These are phyloP conservation scores for Tolypocladium amazonense DNA, from an alignment of 2,329 filamentous ascomycete species.

Conservation along the genomic window DNA sequence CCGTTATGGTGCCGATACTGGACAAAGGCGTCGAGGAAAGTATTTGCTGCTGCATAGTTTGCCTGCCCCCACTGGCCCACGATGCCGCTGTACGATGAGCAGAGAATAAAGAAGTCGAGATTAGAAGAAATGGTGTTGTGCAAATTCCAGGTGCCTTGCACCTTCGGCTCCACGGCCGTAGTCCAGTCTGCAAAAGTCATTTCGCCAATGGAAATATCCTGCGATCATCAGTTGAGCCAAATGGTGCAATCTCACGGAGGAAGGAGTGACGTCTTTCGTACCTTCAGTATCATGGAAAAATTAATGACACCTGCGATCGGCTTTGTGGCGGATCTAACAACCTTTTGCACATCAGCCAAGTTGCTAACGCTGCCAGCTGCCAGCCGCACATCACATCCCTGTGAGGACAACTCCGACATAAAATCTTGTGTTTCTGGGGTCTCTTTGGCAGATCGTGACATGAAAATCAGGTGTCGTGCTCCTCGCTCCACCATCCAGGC, in stretches of 20 bases:
- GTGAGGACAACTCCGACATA: slow-evolving; percentile 11
- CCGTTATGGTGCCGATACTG: slow-evolving; percentile 22
- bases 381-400: slow-evolving; percentile 14
- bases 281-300: slow-evolving; percentile 24
- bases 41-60: slow-evolving; percentile 28
- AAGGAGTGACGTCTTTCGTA: neutral
- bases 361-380: slow-evolving; percentile 22
- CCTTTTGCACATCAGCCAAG: slow-evolving; percentile 14
- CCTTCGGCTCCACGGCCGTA: slow-evolving; percentile 16
- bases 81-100: slow-evolving; percentile 15
- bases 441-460: slow-evolving; percentile 14
- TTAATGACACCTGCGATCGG: slow-evolving; percentile 30
- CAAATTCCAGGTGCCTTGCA: slow-evolving; percentile 23
- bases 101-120: slow-evolving; percentile 24
- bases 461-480: slow-evolving; percentile 15
- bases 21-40: slow-evolving; percentile 28
- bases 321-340: slow-evolving; percentile 8
- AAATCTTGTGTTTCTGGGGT: slow-evolving; percentile 5
- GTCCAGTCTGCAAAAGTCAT: slow-evolving; percentile 24
- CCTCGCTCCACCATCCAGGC: slow-evolving; percentile 18
- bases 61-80: slow-evolving; percentile 20
- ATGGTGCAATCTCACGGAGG: neutral
- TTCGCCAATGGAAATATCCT: slow-evolving; percentile 4
- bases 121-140: slow-evolving; percentile 10
- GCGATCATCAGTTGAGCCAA: neutral